Percentiles rank a stretch among this genome's conserved stretches.
Conservation (phyloP, 2,329 filamentous ascomycete species). For the Tolypocladium paradoxum region DNA sequence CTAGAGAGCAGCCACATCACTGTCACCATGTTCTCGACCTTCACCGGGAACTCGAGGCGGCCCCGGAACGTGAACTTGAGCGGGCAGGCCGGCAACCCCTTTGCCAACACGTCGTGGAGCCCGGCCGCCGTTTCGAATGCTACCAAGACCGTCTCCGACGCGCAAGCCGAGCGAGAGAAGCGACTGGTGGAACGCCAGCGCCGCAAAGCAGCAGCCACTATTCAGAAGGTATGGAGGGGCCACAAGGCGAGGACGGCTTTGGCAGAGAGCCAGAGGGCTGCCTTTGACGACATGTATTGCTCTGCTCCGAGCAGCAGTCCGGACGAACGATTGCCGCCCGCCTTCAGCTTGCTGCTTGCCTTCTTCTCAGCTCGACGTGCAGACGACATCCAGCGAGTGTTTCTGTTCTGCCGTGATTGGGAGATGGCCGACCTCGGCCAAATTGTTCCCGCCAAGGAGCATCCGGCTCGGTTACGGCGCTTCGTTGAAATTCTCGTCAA, state of each 20-base stretch:
- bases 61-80: constrained; percentile 90
- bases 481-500: constrained; percentile 26
- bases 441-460: constrained; percentile 21
- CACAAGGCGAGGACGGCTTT: constrained; percentile 51
- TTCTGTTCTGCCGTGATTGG: constrained; percentile 33
- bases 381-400: constrained; percentile 39
- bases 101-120: constrained; percentile 52
- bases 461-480: constrained; percentile 18
- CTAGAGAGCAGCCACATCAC: background rate
- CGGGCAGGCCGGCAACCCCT: constrained; percentile 72
- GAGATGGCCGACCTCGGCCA: constrained; percentile 20
- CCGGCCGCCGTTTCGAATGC: constrained; percentile 49
- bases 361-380: constrained; percentile 33
- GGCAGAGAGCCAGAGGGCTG: constrained; percentile 43
- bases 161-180: constrained; percentile 73
- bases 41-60: constrained; percentile 77
- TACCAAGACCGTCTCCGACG: constrained; percentile 70
- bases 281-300: constrained; percentile 52
- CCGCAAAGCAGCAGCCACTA: constrained; percentile 58
- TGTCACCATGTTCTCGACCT: constrained; percentile 71
- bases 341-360: constrained; percentile 36
- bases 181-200: constrained; percentile 73
- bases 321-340: constrained; percentile 25
- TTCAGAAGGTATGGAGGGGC: constrained; percentile 79
- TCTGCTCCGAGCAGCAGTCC: constrained; percentile 19